Evolutionary conservation across 2,329 filamentous ascomycete genomes (phyloP), one percentile per base, ranked within the genome.

Genomic region (Ceratocystiopsis brevicomis): DNA sequence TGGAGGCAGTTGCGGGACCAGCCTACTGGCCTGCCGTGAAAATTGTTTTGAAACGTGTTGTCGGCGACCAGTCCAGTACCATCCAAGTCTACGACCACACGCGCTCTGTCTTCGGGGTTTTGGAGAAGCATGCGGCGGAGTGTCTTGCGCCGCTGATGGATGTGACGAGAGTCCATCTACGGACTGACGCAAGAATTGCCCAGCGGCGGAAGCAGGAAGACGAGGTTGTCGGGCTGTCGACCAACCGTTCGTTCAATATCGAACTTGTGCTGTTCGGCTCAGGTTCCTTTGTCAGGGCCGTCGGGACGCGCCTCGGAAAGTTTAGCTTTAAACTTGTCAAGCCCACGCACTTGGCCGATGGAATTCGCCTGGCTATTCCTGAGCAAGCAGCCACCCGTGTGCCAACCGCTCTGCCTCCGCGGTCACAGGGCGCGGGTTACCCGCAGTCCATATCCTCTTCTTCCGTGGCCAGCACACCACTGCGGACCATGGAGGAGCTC

Each of bases 191-290:
- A 42, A 76, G 78, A 47, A 76, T 94, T 13, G 72, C 79, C 9
- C 65, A 73, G 6, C 73, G 85, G 38, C 71, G 67, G 37, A 80
- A 74, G 53, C 62, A 65, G 40, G 61, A 65, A 0, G 69, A 67
- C n/a, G 83, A 95, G 52, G 62, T 66, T 34, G 65, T 72, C 15
- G 81, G 84, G 34, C 63, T 71, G 44, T 57, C 66, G 0, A 73
- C 71, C 3, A 85, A 81, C 1, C 63, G 66, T 17, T 59, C 65
- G 3, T 76, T 81, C 47, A 65, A 65, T 13, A 65, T 88, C 21
- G 76, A 81, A 18, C 64, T 94, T 21, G 83, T 84, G 51, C 56
- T 96, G 9, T 95, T 90, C 53, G 85, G 84, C 1, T 78, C 81
- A 8, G 67, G 77, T 35, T 78, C 74, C 45, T 70, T 72, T 47